Evolutionary conservation across 1,284 basidiomycete genomes (phyloP), one percentile per base, ranked within the genome.

Genomic region (Fistulinella staudtii): DNA sequence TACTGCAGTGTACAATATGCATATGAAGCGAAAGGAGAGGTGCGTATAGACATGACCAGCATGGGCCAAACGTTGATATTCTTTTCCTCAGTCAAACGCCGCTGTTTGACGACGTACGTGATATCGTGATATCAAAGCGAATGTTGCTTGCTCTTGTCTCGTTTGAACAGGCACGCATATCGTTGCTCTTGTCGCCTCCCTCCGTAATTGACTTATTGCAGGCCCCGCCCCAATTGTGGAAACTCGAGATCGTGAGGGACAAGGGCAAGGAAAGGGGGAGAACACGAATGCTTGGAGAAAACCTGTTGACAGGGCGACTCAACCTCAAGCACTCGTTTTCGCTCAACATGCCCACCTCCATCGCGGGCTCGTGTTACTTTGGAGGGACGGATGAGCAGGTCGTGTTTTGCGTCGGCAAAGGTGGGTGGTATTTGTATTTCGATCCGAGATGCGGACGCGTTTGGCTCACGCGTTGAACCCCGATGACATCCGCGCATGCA

Each of bases 141-240:
- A 79, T 76, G 23, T 63, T 76, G 5, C 65, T 80, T 11, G 82
- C 82, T 20, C 66, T 89, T 36, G 74, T 89, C 30, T 62, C 79
- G 80, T 61, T 60, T 27, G 56, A 61, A 44, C 80, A 84, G 73
- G 85, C 80, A 29, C 21, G 51, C 33, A n/a, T 17, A 8, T 20
- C 31, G 8, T 22, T 27, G n/a, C n/a, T n/a, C n/a, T n/a, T n/a
- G n/a, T n/a, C n/a, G n/a, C n/a, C n/a, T n/a, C n/a, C n/a, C n/a
- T n/a, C n/a, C n/a, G n/a, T n/a, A n/a, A n/a, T n/a, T n/a, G n/a
- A n/a, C n/a, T n/a, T n/a, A n/a, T 9, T 31, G 22, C 31, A 87
- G 84, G 79, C 82, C 1, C 77, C 85, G 11, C 86, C 87, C 0
- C 85, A 89, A 60, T 68, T 89, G 3, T 89, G 86, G 85, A 83